phyloP scores from a whole-genome alignment of 495 filamentous ascomycete species.

The Aspergillus bridgeri region DNA sequence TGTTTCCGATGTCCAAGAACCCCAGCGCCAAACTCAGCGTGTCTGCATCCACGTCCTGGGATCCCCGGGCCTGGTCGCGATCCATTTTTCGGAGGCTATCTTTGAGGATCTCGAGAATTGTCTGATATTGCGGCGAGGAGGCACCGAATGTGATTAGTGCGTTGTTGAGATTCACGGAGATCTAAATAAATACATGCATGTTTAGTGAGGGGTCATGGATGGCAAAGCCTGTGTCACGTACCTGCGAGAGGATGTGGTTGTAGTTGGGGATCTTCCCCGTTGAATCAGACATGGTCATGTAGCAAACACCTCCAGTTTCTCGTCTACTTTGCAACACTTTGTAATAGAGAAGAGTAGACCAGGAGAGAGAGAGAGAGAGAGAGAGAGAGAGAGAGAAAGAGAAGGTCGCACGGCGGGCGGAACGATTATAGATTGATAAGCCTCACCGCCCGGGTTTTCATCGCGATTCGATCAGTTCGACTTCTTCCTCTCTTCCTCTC shows the following conservation, averaged over 20 bases:
- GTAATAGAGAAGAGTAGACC: too few species aligned
- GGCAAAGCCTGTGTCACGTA: conserved; percentile 7
- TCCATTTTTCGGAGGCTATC: conserved; percentile 36
- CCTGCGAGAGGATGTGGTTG: conserved; percentile 31
- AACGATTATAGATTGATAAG: conserved; percentile 5
- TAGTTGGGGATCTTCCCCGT: conserved; percentile 16
- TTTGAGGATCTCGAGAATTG: conserved; percentile 35
- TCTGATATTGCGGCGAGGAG: conserved; percentile 38
- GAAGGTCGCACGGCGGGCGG: neutral
- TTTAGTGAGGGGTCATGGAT: neutral
- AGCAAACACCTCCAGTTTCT: too few species aligned
- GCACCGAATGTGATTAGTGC: conserved; percentile 40
- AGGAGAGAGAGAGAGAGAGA: neutral
- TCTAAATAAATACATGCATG: conserved; percentile 19
- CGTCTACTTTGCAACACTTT: too few species aligned
- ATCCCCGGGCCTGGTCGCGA: conserved; percentile 7
- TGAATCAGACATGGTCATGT: neutral
- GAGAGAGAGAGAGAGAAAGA: neutral
- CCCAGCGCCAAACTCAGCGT: conserved; percentile 38
- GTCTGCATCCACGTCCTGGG: conserved; percentile 28
- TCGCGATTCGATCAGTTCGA: conserved; percentile 4
- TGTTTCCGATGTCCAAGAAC: conserved; percentile 36
- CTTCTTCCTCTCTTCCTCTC: neutral
- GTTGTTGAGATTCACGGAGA: conserved; percentile 42
- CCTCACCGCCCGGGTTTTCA: conserved; percentile 11